Evolutionary conservation across 2,329 filamentous ascomycete genomes (phyloP), one percentile per base, ranked within the genome.

Genomic region (Cladosporium colombiae): DNA sequence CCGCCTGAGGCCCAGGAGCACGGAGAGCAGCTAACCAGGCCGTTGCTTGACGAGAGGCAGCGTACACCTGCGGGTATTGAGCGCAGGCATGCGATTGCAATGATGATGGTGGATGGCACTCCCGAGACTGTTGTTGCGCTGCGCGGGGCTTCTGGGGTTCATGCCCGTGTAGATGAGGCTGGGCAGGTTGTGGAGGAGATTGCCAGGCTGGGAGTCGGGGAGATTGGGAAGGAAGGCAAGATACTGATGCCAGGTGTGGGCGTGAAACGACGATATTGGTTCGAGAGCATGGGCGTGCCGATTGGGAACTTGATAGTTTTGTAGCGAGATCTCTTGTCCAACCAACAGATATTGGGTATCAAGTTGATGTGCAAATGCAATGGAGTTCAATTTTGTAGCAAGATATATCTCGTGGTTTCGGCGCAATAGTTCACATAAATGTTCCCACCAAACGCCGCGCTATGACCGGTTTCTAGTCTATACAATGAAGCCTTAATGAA

Each of bases 51-150:
- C 61, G 85, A 89, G 69, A 80, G 82, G 60, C 94, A 97, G 80
- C 79, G 82, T 58, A 93, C 90, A 2, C 87, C 89, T 0, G 85
- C 83, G 3, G 92, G 93, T 0, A 81, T 93, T 61, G 83, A 84
- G 62, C 81, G 93, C 13, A 85, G 88, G 50, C 84, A 93, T 72
- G 89, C 89, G 2, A 89, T 98, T 44, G 87, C 91, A 14, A 88
- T 97, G 86, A 84, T 96, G 46, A 91, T 98, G 86, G 86, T 96
- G 23, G 87, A 87, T 0, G 92, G 91, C 0, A 89, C 89, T 0
- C 83, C 88, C 11, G 82, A 84, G 65, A 86, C 86, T 13, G 90
- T 92, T 71, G 83, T 84, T 31, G 78, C 88, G 65, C 81, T 97
- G 35, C 82, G 79, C 50, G 79, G 81, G 53, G 88, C 90, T n/a